Conservation (phyloP, 169 alveolate genomes). For the Perkinsus marinus region DNA sequence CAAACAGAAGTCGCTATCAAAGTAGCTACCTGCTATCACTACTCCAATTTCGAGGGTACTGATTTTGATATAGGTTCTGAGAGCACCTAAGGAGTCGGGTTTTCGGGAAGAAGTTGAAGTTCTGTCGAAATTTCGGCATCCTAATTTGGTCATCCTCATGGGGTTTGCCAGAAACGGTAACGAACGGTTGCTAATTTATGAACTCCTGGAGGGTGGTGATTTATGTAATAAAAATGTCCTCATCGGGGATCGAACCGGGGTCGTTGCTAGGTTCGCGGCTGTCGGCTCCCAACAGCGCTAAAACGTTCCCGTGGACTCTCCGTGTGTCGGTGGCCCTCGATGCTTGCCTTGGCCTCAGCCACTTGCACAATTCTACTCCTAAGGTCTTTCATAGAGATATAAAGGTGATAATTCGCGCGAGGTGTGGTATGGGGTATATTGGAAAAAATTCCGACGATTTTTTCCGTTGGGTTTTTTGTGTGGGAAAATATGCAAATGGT, state of each 20-base stretch:
- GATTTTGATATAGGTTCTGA: not conserved
- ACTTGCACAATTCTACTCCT: not conserved
- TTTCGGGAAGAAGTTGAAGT: conserved; percentile 14
- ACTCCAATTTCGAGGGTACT: too few relatives aligned
- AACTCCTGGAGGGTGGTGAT: not conserved
- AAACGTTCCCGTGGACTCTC: not conserved
- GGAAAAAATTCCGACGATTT: too few relatives aligned
- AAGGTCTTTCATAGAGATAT: conserved; percentile 8
- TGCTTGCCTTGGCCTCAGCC: not conserved
- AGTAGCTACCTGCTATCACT: too few relatives aligned
- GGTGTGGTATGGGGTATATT: too few relatives aligned
- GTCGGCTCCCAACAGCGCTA: not conserved
- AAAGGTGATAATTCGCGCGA: not conserved
- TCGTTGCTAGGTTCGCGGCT: not conserved
- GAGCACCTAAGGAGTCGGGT: not conserved
- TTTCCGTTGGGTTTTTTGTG: too few relatives aligned
- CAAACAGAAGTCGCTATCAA: not conserved
- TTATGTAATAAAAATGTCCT: not conserved
- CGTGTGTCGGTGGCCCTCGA: not conserved
- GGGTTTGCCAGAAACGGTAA: conserved; percentile 18
- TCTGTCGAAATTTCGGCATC: conserved; percentile 20
- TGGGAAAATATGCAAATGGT: too few relatives aligned
- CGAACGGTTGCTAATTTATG: conserved; percentile 10
- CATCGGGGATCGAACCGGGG: not conserved
- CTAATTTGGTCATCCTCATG: conserved; percentile 19